Evolutionary conservation across 768 basidiomycete genomes (phyloP).

Genomic region (Pleurotus salmoneostramineus): DNA sequence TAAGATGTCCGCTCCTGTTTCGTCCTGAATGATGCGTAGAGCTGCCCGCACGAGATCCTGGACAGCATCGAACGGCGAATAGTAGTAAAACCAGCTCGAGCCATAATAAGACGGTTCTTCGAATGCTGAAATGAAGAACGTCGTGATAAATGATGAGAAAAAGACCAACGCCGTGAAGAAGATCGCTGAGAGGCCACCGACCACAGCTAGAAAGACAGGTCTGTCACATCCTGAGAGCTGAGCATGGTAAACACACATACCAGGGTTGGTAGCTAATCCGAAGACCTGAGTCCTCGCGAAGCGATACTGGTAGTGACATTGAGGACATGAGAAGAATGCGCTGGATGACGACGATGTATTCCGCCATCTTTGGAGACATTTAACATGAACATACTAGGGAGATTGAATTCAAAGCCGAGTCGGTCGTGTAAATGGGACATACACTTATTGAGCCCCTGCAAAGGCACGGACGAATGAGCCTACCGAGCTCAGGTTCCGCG

Average conservation of each 20-base stretch:
- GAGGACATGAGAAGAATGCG: constrained; percentile 77
- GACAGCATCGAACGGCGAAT: constrained; percentile 55
- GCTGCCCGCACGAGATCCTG: constrained; percentile 61
- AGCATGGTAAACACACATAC: constrained; percentile 28
- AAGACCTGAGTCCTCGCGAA: constrained; percentile 68
- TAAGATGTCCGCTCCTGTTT: constrained; percentile 33
- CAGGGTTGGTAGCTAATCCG: constrained; percentile 76
- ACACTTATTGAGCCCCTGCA: constrained; percentile 77
- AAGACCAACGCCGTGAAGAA: constrained; percentile 66
- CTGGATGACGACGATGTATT: constrained; percentile 53
- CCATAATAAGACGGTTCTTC: constrained; percentile 44
- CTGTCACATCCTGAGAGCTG: too few species aligned
- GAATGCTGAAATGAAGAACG: constrained; percentile 58
- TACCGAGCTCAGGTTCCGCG: constrained; percentile 59
- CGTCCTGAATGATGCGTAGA: constrained; percentile 58
- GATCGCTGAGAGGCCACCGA: constrained; percentile 56
- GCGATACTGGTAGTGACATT: constrained; percentile 75
- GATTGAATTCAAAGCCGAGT: background rate
- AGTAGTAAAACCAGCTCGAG: constrained; percentile 36
- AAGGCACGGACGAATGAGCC: constrained; percentile 78
- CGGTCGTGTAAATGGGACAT: constrained; percentile 12
- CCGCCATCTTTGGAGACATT: constrained; percentile 76
- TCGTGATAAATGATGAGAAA: constrained; percentile 65
- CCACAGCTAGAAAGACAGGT: constrained; percentile 41
- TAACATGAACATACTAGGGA: constrained; percentile 71